Conservation (phyloP, 805 yeast genomes). For the Peterozyma toletana region DNA sequence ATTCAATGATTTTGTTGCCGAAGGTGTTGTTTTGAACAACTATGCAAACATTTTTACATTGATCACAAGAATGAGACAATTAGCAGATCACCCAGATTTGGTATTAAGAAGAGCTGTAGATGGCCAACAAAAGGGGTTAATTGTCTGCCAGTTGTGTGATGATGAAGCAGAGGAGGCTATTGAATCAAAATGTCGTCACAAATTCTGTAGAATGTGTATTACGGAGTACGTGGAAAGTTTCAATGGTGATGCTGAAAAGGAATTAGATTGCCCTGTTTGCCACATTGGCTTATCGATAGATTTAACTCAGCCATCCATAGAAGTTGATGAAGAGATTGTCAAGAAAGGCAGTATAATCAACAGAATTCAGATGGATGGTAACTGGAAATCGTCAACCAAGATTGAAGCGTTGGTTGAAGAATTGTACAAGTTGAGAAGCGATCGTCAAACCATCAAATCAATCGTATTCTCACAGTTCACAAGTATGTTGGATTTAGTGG, state of each 20-base stretch:
- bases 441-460: constrained; percentile 82
- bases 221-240: constrained; percentile 83
- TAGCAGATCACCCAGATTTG: constrained; percentile 97
- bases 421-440: constrained; percentile 77
- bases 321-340: constrained; percentile 50
- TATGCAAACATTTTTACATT: constrained; percentile 95
- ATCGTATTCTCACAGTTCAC: constrained; percentile 98
- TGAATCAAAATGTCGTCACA: constrained; percentile 89
- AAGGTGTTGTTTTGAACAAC: constrained; percentile 93
- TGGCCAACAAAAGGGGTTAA: constrained; percentile 32
- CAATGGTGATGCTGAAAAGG: constrained; percentile 45
- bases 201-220: constrained; percentile 88
- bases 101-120: constrained; percentile 66
- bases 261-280: constrained; percentile 89
- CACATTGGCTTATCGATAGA: constrained; percentile 91
- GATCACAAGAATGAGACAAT: constrained; percentile 94
- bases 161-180: constrained; percentile 99
- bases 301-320: constrained; percentile 77
- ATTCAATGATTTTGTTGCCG: constrained; percentile 88
- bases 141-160: constrained; percentile 89
- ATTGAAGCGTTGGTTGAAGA: constrained; percentile 96
- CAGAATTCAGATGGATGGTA: constrained; percentile 78
- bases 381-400: constrained; percentile 92
- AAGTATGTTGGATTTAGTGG: constrained; percentile 90
- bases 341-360: constrained; percentile 74